Evolutionary conservation across 176 grass and related monocot species (phyloP).

Genomic region (Oropetium thomaeum): DNA sequence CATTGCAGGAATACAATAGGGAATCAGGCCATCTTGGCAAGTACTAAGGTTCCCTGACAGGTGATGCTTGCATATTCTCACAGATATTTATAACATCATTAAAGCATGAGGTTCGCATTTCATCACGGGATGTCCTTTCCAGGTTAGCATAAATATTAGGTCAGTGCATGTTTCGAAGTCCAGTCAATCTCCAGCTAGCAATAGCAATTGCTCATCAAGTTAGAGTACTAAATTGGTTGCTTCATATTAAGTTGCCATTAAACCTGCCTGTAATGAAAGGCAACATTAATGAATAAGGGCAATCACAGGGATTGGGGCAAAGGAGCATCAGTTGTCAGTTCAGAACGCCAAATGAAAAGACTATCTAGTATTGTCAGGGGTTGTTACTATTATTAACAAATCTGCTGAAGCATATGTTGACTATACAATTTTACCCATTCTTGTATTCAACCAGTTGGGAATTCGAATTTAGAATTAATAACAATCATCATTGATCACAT

Average conservation of each 20-base stretch:
- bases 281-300: conserved; percentile 9
- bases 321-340: neutral
- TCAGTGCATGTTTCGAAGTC: neutral
- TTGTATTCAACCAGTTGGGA: neutral
- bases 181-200: conserved; percentile 35
- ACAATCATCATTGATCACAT: neutral
- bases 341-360: neutral
- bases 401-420: neutral
- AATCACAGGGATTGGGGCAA: neutral
- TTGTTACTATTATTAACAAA: neutral
- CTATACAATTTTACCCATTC: neutral
- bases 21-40: neutral
- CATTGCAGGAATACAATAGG: neutral
- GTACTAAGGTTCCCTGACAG: neutral
- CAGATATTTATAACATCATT: conserved; percentile 1
- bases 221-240: conserved; percentile 26
- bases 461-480: neutral
- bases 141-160: conserved; percentile 28
- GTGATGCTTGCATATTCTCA: neutral
- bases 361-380: neutral
- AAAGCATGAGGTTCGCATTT: conserved; percentile 19
- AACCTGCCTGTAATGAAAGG: conserved; percentile 13
- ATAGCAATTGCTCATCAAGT: conserved; percentile 19
- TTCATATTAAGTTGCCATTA: conserved; percentile 21
- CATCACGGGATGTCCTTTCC: conserved; percentile 9